Conservation (phyloP, 2,329 filamentous ascomycete genomes). For the Fusarium lyarnte region DNA sequence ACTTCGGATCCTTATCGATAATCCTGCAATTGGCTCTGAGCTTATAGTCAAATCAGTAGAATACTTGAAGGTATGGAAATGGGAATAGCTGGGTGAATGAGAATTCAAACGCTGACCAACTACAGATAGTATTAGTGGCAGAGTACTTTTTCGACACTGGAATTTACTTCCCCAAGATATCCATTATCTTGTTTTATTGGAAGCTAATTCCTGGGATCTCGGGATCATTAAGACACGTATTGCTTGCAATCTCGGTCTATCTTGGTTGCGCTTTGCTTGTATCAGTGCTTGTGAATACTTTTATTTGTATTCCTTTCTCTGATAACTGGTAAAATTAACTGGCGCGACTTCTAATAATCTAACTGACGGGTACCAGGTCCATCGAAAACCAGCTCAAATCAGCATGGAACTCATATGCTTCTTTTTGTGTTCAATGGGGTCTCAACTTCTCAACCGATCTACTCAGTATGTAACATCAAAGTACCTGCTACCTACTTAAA, state of each 20-base stretch:
- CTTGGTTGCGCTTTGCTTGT: background rate
- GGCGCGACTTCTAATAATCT: too few species aligned
- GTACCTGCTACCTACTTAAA: background rate
- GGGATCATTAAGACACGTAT: background rate
- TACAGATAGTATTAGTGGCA: constrained; percentile 5
- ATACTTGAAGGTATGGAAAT: background rate
- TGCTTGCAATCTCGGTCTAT: background rate
- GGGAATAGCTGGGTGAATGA: accelerated
- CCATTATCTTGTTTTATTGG: constrained; percentile 13
- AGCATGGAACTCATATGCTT: constrained; percentile 9
- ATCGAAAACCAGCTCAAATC: constrained; percentile 12
- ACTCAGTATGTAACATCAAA: background rate
- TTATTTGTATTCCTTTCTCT: background rate
- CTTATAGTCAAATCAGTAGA: constrained; percentile 1
- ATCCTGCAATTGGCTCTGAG: background rate
- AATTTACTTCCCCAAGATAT: constrained; percentile 11
- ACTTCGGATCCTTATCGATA: constrained; percentile 5
- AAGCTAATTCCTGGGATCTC: background rate
- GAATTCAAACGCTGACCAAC: background rate
- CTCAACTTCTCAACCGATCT: constrained; percentile 15
- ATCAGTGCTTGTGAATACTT: constrained; percentile 1
- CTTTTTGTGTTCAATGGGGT: constrained; percentile 10
- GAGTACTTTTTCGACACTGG: constrained; percentile 13
- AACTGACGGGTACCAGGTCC: background rate
- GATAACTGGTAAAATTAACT: background rate